Evolutionary conservation across 345 rosid genomes (phyloP).

Genomic region (Erodium maritimum): DNA sequence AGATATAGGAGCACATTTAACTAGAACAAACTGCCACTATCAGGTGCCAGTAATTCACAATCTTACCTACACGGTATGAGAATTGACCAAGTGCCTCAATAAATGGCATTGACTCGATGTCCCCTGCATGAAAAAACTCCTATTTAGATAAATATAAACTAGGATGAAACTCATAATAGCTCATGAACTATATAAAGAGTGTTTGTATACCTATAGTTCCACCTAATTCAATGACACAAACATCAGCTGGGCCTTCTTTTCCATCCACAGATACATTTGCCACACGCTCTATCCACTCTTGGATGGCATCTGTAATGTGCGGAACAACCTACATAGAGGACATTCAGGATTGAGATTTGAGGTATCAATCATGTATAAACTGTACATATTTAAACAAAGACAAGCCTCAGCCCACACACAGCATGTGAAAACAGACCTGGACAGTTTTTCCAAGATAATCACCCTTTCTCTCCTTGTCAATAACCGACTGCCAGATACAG

Average conservation of each 20-base stretch:
- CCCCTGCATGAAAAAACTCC: slow-evolving; percentile 43
- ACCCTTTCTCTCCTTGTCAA: slow-evolving; percentile 87
- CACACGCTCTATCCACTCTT: slow-evolving; percentile 91
- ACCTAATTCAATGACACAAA: slow-evolving; percentile 95
- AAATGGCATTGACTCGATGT: slow-evolving; percentile 95
- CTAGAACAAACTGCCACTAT: not conserved
- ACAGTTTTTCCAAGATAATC: slow-evolving; percentile 96
- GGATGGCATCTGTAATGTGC: slow-evolving; percentile 92
- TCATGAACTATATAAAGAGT: not conserved
- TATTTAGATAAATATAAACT: not conserved
- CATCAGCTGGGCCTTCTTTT: slow-evolving; percentile 76
- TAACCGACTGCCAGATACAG: slow-evolving; percentile 43
- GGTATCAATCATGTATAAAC: no score
- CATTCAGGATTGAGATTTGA: slow-evolving; percentile 1
- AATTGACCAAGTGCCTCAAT: slow-evolving; percentile 95
- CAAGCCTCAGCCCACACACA: not conserved
- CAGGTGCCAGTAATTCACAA: not conserved
- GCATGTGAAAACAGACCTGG: slow-evolving; percentile 38
- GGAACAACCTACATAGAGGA: slow-evolving; percentile 66
- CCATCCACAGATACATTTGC: slow-evolving; percentile 83
- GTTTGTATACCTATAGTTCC: slow-evolving; percentile 72
- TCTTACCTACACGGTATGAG: slow-evolving; percentile 81
- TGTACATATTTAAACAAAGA: not conserved
- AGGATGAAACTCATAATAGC: not conserved
- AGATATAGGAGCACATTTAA: not conserved